These are phyloP conservation scores for Fusarium sp. DNA, from an alignment of 2,329 filamentous ascomycete genomes.

Conservation along the genomic window DNA sequence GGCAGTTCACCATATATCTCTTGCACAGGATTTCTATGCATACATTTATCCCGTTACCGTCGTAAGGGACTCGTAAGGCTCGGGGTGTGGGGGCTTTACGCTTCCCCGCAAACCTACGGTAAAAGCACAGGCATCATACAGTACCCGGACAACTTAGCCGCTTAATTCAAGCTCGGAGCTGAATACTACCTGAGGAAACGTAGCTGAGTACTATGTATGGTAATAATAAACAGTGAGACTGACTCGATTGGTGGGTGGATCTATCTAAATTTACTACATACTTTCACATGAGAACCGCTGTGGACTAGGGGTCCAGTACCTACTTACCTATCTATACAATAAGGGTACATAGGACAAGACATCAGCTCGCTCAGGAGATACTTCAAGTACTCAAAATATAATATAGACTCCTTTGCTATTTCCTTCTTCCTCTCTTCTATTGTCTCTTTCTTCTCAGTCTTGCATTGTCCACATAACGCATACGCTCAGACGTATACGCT, in stretches of 20 bases:
- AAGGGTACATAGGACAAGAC: conserved; percentile 10
- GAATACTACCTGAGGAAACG: too few relatives aligned
- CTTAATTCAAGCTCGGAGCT: background rate
- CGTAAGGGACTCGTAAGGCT: too few relatives aligned
- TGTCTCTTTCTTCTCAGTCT: background rate
- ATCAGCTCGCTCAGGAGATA: conserved; percentile 17
- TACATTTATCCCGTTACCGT: background rate
- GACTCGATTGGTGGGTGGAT: conserved; percentile 19
- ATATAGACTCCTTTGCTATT: background rate
- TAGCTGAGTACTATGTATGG: too few relatives aligned
- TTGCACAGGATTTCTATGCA: background rate
- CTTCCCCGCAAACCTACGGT: conserved; percentile 3
- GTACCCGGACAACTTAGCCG: background rate
- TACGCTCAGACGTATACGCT: background rate
- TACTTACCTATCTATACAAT: too few relatives aligned
- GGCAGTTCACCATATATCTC: background rate
- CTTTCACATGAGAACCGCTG: conserved; percentile 37
- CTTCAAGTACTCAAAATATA: background rate
- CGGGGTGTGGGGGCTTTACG: background rate
- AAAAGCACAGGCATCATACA: conserved; percentile 25
- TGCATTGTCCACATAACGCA: background rate
- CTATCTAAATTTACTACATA: conserved; percentile 3
- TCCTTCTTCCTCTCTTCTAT: background rate
- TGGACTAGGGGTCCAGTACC: conserved; percentile 12
- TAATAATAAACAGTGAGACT: background rate